A percentile compares a stretch with the other conserved stretches of the same genome.
These are phyloP conservation scores for Kodamaea jinghongensis DNA, from an alignment of 805 yeast genomes.

Conservation along the genomic window DNA sequence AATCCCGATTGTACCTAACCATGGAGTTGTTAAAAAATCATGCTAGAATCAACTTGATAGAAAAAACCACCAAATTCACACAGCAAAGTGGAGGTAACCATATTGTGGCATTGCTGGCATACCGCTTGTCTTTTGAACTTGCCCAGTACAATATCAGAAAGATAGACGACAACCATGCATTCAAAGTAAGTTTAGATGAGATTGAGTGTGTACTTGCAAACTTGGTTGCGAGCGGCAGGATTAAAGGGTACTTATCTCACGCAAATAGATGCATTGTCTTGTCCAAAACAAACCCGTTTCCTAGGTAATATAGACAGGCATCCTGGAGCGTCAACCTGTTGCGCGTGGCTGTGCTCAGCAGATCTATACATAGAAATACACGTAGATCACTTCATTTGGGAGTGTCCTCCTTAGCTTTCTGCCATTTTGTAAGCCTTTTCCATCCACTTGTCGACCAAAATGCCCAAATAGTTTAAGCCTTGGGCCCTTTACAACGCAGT, in stretches of 20 bases:
- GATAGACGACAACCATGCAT: constrained; percentile 6
- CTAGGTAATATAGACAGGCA: constrained; percentile 31
- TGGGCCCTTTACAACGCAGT: no score
- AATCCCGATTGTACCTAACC: constrained; percentile 58
- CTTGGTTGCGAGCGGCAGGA: constrained; percentile 53
- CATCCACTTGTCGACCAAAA: no score
- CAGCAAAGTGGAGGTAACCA: constrained; percentile 27
- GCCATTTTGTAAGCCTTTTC: no score
- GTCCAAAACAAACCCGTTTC: constrained; percentile 69
- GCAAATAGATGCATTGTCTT: constrained; percentile 69
- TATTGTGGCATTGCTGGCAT: constrained; percentile 40
- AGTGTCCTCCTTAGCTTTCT: no score
- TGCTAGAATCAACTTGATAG: constrained; percentile 51
- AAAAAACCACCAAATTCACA: constrained; percentile 28
- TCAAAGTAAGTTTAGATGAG: constrained; percentile 39
- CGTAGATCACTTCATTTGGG: no score
- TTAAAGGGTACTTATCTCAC: constrained; percentile 84
- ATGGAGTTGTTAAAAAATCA: constrained; percentile 50
- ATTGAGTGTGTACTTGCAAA: constrained; percentile 70
- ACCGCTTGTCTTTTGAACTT: constrained; percentile 43
- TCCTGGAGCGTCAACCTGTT: no score
- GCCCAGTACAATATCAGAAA: constrained; percentile 14
- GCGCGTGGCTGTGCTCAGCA: no score
- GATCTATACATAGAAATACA: no score
- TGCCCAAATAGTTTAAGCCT: no score